Conservation (phyloP, 2,329 filamentous ascomycete genomes). For the Arthrobotrys iridis region DNA sequence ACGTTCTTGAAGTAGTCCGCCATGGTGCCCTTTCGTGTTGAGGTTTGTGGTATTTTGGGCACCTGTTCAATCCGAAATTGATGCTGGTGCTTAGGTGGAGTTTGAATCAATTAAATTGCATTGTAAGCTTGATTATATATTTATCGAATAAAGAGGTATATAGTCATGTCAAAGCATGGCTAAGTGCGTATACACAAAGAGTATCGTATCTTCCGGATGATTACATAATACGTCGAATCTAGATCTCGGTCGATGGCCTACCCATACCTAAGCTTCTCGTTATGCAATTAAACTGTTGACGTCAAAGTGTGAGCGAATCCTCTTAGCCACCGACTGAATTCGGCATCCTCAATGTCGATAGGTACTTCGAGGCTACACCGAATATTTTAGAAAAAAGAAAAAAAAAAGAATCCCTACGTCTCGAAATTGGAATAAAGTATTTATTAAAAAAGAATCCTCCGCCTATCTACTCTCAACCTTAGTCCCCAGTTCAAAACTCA, state of each 20-base stretch:
- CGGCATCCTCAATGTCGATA: background rate
- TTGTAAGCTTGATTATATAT: too few species aligned
- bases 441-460: background rate
- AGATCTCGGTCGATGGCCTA: background rate
- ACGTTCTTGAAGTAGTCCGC: constrained; percentile 8
- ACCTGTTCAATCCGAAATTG: too few species aligned
- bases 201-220: too few species aligned
- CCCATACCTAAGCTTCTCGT: background rate
- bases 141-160: too few species aligned
- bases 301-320: background rate
- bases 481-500: background rate
- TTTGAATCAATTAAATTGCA: too few species aligned
- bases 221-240: background rate
- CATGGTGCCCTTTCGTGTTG: background rate
- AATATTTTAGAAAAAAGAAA: too few species aligned
- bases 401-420: too few species aligned
- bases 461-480: background rate
- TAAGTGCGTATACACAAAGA: too few species aligned
- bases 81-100: too few species aligned
- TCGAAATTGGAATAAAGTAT: background rate
- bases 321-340: background rate
- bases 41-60: background rate
- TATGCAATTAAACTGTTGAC: background rate
- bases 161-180: too few species aligned
- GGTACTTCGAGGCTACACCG: background rate